A percentile compares a stretch with the other conserved stretches of the same genome.
These are phyloP conservation scores for Monosporascus sp. DNA, from an alignment of 2,329 filamentous ascomycete species.

Conservation along the genomic window DNA sequence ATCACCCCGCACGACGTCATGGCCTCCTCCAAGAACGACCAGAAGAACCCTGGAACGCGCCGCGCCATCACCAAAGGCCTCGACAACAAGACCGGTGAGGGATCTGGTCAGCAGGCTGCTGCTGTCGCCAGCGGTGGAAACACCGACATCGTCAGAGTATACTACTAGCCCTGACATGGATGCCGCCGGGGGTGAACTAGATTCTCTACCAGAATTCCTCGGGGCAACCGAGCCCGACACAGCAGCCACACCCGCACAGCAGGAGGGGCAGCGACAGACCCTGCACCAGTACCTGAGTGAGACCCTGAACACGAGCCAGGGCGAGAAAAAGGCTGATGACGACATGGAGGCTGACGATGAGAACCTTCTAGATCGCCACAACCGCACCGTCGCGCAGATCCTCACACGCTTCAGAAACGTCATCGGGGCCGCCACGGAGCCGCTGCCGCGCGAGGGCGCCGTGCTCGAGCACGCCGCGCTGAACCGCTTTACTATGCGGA, in stretches of 20 bases:
- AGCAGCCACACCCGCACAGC: background rate
- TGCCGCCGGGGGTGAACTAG: too few species aligned
- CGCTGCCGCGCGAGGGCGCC: constrained; percentile 26
- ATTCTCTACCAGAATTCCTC: too few species aligned
- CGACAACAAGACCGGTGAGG: too few species aligned
- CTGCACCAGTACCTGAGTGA: too few species aligned
- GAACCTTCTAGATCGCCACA: constrained; percentile 36
- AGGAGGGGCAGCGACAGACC: background rate
- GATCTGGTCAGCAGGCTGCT: too few species aligned
- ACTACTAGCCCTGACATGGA: too few species aligned
- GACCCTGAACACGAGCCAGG: too few species aligned
- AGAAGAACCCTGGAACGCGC: too few species aligned
- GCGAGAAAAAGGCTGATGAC: background rate
- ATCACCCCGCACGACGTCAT: background rate
- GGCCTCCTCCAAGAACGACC: background rate
- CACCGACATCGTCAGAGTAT: too few species aligned
- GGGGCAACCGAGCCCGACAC: too few species aligned
- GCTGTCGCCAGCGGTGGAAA: too few species aligned
- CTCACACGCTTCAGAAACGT: constrained; percentile 40
- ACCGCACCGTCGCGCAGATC: constrained; percentile 39
- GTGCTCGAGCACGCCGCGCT: constrained; percentile 33
- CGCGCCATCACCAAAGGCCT: too few species aligned
- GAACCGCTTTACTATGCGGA: constrained; percentile 36
- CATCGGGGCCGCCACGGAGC: constrained; percentile 31
- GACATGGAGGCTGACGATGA: background rate